Percentiles rank a stretch among this genome's conserved stretches.
These are phyloP conservation scores for Pinus tabuliformis DNA, from an alignment of 75 land plant genomes.

Conservation along the genomic window DNA sequence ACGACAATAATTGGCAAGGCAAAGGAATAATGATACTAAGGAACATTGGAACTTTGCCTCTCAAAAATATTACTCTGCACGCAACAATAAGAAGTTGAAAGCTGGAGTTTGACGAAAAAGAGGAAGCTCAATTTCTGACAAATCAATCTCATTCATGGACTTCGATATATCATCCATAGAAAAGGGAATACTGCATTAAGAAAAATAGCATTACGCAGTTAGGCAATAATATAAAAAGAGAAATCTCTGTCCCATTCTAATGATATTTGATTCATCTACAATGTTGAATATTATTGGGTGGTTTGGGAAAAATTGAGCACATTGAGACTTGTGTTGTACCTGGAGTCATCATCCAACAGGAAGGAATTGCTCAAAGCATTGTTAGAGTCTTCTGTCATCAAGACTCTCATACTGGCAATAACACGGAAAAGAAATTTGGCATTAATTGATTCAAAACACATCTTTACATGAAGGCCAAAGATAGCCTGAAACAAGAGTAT, in stretches of 20 bases:
- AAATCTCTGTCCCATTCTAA: neutral
- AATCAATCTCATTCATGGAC: conserved; percentile 39
- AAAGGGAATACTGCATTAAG: conserved; percentile 46
- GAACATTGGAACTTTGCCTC: neutral
- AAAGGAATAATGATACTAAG: neutral
- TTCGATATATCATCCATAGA: conserved; percentile 54
- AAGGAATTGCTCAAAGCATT: conserved; percentile 78
- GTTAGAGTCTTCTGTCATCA: conserved; percentile 70
- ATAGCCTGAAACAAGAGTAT: neutral
- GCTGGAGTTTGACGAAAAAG: conserved; percentile 34
- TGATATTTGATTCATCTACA: neutral
- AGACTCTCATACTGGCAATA: conserved; percentile 86
- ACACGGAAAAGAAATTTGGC: conserved; percentile 36
- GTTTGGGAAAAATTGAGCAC: neutral
- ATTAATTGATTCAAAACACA: neutral
- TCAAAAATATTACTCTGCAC: conserved; percentile 19
- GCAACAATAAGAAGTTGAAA: conserved; percentile 42
- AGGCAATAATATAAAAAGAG: neutral
- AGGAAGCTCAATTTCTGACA: conserved; percentile 47
- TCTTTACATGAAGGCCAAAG: no score
- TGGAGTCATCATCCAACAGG: conserved; percentile 96
- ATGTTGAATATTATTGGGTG: neutral
- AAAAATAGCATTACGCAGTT: conserved; percentile 6
- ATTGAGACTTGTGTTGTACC: no score
- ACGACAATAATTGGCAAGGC: neutral